Evolutionary conservation across 305 asterid genomes (phyloP).

Genomic region (Fraxinus greggii): DNA sequence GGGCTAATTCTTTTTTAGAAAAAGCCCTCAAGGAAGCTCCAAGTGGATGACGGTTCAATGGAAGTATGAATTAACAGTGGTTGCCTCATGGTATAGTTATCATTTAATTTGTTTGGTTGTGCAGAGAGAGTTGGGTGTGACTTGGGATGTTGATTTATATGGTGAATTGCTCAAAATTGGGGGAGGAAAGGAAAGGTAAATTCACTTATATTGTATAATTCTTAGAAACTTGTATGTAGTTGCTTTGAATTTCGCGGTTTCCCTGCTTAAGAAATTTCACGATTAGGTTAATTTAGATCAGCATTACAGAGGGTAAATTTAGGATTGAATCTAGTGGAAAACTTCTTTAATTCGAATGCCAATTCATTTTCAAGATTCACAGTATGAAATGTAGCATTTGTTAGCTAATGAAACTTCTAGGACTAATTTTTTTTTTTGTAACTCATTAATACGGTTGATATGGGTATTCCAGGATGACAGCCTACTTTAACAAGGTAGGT

Average conservation of each 20-base stretch:
- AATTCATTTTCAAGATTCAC: conserved; percentile 12
- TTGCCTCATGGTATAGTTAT: neutral
- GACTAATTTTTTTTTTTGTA: neutral
- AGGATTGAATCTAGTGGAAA: neutral
- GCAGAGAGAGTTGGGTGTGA: conserved; percentile 85
- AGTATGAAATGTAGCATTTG: neutral
- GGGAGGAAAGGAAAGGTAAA: conserved; percentile 94
- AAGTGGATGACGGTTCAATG: neutral
- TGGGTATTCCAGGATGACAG: conserved; percentile 70
- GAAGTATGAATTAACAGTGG: neutral
- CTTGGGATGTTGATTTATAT: conserved; percentile 90
- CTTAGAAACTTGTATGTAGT: conserved; percentile 2
- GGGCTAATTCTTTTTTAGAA: neutral
- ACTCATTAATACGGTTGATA: neutral
- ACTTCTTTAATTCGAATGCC: neutral
- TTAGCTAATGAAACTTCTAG: neutral
- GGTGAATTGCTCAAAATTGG: conserved; percentile 93
- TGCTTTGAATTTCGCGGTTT: neutral
- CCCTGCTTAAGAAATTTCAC: neutral
- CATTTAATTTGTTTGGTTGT: conserved; percentile 16
- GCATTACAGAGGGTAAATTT: neutral
- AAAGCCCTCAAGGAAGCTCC: neutral
- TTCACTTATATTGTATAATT: neutral
- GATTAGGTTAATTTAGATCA: neutral
- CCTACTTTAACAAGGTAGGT: conserved; percentile 85